Percentiles rank a stretch among this genome's conserved stretches.
These are phyloP conservation scores for Tuber brumale DNA, from an alignment of 495 filamentous ascomycete species.

Conservation along the genomic window DNA sequence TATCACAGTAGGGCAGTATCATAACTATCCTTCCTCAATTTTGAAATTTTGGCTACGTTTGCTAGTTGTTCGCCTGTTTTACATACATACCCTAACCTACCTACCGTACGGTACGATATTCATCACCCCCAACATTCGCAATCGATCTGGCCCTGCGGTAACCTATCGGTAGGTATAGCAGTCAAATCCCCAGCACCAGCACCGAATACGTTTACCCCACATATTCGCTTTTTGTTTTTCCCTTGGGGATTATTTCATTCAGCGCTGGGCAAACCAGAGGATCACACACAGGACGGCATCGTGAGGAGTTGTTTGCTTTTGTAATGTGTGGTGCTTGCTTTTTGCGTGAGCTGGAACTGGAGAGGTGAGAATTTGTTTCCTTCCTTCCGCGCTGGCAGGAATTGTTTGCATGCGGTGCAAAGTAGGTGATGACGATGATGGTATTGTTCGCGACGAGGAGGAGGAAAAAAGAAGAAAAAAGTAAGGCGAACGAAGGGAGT, in stretches of 20 bases:
- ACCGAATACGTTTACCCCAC: constrained; percentile 4
- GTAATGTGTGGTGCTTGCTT: neutral
- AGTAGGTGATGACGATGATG: neutral
- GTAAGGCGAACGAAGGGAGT: neutral
- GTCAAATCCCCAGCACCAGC: neutral
- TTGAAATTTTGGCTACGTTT: neutral
- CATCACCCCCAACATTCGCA: neutral
- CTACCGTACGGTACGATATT: neutral
- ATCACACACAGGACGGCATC: neutral
- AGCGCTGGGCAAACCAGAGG: neutral
- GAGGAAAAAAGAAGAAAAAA: neutral
- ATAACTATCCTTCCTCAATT: neutral
- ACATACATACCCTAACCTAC: neutral
- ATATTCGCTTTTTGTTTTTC: neutral
- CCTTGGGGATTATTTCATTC: neutral
- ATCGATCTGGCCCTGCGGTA: neutral
- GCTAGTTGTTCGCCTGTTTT: neutral
- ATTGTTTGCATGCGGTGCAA: neutral
- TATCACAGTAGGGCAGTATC: neutral
- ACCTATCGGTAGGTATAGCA: neutral
- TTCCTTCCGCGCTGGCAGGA: no score
- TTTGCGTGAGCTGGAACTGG: neutral
- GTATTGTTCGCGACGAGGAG: neutral
- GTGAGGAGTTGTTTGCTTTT: neutral
- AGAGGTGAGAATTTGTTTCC: neutral